Evolutionary conservation across 2,329 filamentous ascomycete genomes (phyloP), one percentile per base, ranked within the genome.

Genomic region (Phyllosticta citrichinensis): DNA sequence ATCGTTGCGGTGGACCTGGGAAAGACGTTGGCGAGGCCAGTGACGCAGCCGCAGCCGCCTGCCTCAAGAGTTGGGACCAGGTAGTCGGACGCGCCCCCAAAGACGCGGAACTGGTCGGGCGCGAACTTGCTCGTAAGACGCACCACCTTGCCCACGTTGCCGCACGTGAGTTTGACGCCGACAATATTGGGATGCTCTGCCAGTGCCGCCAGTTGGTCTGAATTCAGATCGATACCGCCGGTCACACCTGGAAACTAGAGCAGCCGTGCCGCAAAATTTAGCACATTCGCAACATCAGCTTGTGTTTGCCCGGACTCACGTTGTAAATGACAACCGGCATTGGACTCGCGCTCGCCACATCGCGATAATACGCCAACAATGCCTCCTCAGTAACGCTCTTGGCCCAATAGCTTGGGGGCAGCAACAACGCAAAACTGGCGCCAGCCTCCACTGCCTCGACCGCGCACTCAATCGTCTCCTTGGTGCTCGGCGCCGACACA

Each of bases 31-130:
- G 75, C 79, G 66, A 82, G 80, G 0, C 76, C 79, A 5, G 78
- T 76, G 62, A 82, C 80, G 63, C 77, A 80, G 0, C 80, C 80
- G 0, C 75, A 74, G n/a, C 73, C 74, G 1, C 80, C 79, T 24
- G 75, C 75, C 10, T 75, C 73, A 20, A 82, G 64, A 0, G 77
- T 79, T 1, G 77, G 79, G 20, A 81, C 71, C 24, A 88, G 73
- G 68, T 87, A 89, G 67, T 89, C 87, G 2, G 82, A 83, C 71
- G 88, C 85, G 0, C 87, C 87, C 2, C 85, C 85, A 64, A 82
- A 88, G 3, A 84, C 80, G 9, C 83, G 80, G 68, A 89, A 89
- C 22, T 79, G 72, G 5, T 80, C 77, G 0, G 80, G 72, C 1
- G 78, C 69, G 64, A 87, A 77, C 19, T 75, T 74, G 35, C 78